Conservation (phyloP, 306 rosid species). For the Begonia peltatifolia region DNA sequence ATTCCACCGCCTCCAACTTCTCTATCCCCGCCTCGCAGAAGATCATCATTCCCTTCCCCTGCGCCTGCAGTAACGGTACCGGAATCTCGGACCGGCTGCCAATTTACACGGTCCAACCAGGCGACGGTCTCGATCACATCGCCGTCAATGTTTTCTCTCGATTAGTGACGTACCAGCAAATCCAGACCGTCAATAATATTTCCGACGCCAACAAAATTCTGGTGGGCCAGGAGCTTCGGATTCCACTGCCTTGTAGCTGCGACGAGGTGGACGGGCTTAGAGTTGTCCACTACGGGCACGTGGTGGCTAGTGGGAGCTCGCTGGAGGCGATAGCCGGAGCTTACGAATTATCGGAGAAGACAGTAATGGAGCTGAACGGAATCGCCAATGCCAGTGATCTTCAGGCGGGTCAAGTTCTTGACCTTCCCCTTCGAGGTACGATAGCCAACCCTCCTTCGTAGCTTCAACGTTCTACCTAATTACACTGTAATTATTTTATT, state of each 20-base stretch:
- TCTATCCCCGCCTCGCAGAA: background rate
- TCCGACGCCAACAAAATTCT: constrained; percentile 6
- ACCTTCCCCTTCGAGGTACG: constrained; percentile 71
- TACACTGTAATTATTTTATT: background rate
- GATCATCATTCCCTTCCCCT: constrained; percentile 45
- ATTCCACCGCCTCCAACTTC: background rate
- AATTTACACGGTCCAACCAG: constrained; percentile 19
- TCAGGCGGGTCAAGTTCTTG: constrained; percentile 38
- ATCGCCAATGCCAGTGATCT: constrained; percentile 23
- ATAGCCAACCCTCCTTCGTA: too few species aligned
- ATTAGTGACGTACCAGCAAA: constrained; percentile 24
- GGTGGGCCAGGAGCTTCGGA: constrained; percentile 25
- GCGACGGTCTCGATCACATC: constrained; percentile 29
- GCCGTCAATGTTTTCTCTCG: constrained; percentile 26
- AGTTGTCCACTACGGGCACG: constrained; percentile 57
- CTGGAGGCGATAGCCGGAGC: constrained; percentile 23
- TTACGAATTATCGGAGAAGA: constrained; percentile 25
- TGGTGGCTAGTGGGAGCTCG: constrained; percentile 6
- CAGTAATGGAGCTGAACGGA: constrained; percentile 33
- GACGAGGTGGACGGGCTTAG: constrained; percentile 29
- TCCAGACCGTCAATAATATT: constrained; percentile 21
- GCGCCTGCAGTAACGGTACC: constrained; percentile 32
- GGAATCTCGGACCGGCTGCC: constrained; percentile 39
- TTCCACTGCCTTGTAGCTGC: constrained; percentile 89
- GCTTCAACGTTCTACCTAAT: too few species aligned